Evolutionary conservation across 2,329 filamentous ascomycete genomes (phyloP), one percentile per base, ranked within the genome.

Genomic region (Clarireedia sp.): DNA sequence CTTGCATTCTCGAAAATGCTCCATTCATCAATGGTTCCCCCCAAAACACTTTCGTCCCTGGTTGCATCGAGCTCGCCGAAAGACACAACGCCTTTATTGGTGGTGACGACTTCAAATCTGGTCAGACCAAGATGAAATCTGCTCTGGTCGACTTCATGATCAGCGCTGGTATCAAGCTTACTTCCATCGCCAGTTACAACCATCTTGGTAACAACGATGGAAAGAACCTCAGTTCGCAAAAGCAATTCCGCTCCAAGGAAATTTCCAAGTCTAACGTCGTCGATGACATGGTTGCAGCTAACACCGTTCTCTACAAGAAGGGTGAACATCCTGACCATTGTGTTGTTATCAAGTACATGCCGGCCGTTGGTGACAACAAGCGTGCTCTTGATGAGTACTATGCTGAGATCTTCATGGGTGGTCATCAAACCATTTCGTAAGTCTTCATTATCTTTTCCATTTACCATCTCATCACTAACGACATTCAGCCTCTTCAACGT

Each of bases 331-430:
- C 94, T 2, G 91, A 99, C 71, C 94, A 99, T 78, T 95, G 89
- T 58, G 94, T 99, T 58, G 94, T 99, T 66, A 99, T 99, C 84
- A 99, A 99, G 83, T 99, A 99, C 79, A 96, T 99, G 91, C 94
- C 94, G 37, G 90, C 91, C 61, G 94, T 99, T 48, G 94, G 94
- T 60, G 94, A 99, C 76, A 95, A 96, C 82, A 99, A 99, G 84
- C 90, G 94, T 70, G 94, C 94, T 54, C 81, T 99, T 54, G 94
- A 99, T 69, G 94, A 99, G 80, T 99, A 99, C 82, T 96, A 96
- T 66, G 94, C 90, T 55, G 92, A 99, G 80, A 97, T 99, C 74
- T 99, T 99, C 82, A 82, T 97, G 75, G 94, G 94, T 63, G 94
- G 94, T 43, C 94, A 97, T 76, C 94, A 99, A 79, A 97, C 90